A percentile compares a stretch with the other conserved stretches of the same genome.
Conservation (phyloP, 2,329 filamentous ascomycete species). For the Exophiala lecanii-corni region DNA sequence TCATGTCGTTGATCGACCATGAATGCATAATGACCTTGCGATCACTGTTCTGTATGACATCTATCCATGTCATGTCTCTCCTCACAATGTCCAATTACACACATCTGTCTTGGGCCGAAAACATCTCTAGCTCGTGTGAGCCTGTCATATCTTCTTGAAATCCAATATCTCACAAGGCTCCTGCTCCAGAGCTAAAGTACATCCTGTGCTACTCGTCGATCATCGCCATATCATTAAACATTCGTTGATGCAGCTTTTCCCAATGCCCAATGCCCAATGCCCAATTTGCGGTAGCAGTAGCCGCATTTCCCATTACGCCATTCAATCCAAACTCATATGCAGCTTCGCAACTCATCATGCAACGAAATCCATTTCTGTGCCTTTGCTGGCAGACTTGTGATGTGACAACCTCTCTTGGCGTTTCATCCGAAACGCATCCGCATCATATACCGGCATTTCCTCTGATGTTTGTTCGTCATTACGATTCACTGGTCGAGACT, state of each 20-base stretch:
- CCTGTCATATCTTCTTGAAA: conserved; percentile 13
- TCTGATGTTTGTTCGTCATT: conserved; percentile 16
- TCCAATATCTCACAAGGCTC: conserved; percentile 11
- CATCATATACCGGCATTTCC: conserved; percentile 41
- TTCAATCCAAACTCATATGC: conserved; percentile 10
- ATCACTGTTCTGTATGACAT: too few relatives aligned
- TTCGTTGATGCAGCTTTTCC: conserved; percentile 6
- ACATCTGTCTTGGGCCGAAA: too few relatives aligned
- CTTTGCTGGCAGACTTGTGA: conserved; percentile 23
- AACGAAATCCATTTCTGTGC: conserved; percentile 8
- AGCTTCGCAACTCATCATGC: conserved; percentile 12
- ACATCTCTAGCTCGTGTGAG: conserved; percentile 18
- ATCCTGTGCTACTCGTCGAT: conserved; percentile 6
- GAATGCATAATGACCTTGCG: too few relatives aligned
- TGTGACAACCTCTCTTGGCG: conserved; percentile 47
- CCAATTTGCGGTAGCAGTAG: conserved; percentile 22
- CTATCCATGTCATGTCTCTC: too few relatives aligned
- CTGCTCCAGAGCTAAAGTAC: conserved; percentile 5
- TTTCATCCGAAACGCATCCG: conserved; percentile 45
- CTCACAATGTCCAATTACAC: too few relatives aligned
- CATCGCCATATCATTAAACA: conserved; percentile 21
- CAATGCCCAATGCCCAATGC: conserved; percentile 2
- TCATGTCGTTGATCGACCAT: too few relatives aligned
- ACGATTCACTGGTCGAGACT: conserved; percentile 32
- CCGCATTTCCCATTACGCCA: conserved; percentile 15